phyloP scores from a whole-genome alignment of 1,284 basidiomycete genomes.

The Gymnopus androsaceus region DNA sequence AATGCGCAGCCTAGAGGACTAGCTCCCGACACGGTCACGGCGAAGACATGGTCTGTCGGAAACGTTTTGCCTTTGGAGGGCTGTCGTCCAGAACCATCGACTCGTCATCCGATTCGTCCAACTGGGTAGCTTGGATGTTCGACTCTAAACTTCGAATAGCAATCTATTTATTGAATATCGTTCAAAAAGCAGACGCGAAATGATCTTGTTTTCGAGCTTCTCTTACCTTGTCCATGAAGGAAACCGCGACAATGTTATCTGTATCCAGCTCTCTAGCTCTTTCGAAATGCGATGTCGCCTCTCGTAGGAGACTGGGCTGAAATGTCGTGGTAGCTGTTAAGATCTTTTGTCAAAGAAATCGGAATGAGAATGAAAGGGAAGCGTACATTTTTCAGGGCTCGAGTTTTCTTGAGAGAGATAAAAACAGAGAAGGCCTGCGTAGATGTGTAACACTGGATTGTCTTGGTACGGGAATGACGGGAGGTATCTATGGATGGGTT shows the following conservation, averaged over 20 bases:
- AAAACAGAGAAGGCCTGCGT: constrained; percentile 77
- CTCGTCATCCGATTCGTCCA: constrained; percentile 7
- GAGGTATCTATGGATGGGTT: constrained; percentile 63
- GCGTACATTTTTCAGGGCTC: constrained; percentile 8
- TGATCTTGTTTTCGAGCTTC: background rate
- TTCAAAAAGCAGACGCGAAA: no score
- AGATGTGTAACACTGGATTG: constrained; percentile 75
- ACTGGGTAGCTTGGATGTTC: constrained; percentile 1
- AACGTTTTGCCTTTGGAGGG: background rate
- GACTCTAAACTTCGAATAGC: background rate
- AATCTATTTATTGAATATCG: background rate
- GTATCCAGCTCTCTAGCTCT: constrained; percentile 61
- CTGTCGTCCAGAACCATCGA: background rate
- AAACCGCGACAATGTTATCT: constrained; percentile 52
- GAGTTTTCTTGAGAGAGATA: constrained; percentile 51
- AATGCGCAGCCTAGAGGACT: no score
- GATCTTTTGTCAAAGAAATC: background rate
- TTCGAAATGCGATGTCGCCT: constrained; percentile 66
- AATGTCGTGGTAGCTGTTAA: constrained; percentile 22
- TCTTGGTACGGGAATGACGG: constrained; percentile 85
- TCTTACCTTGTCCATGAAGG: constrained; percentile 54
- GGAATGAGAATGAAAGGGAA: background rate
- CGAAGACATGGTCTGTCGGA: background rate
- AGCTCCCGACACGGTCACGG: background rate
- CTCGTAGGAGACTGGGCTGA: constrained; percentile 46